phyloP scores from a whole-genome alignment of 139 green algal genomes.

The Chlorella ohadii region DNA sequence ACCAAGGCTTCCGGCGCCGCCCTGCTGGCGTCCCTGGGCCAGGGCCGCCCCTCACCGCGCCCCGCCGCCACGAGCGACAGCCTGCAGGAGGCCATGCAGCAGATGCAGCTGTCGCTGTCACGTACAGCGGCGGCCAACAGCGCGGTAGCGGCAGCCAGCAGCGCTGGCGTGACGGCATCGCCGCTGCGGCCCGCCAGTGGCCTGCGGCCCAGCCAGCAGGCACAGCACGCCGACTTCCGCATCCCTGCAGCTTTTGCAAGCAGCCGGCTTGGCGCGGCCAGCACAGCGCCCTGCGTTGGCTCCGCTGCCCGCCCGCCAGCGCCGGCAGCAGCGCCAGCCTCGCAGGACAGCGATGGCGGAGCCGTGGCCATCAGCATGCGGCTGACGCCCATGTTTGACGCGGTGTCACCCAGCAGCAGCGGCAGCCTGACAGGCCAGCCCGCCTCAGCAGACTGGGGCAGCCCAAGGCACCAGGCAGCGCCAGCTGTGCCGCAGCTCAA shows the following conservation, averaged over 20 bases:
- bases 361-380: not conserved
- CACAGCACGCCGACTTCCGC: not conserved
- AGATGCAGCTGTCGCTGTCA: not conserved
- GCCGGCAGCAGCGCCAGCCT: not conserved
- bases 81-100: not conserved
- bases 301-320: not conserved
- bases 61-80: not conserved
- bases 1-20: too few relatives aligned
- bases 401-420: not conserved
- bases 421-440: not conserved
- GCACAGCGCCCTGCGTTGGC: not conserved
- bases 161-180: not conserved
- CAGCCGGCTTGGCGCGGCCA: not conserved
- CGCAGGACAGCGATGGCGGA: not conserved
- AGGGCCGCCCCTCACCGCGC: too few relatives aligned
- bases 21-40: too few relatives aligned
- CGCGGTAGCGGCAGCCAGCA: not conserved
- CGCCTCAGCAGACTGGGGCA: not conserved
- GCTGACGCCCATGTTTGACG: conserved; percentile 18
- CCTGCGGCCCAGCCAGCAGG: not conserved
- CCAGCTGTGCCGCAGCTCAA: not conserved
- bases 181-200: not conserved
- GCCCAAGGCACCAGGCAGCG: not conserved
- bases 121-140: too few relatives aligned
- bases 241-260: conserved; percentile 6